Conservation (phyloP, 495 filamentous ascomycete species). For the Stereocaulon alpinum region DNA sequence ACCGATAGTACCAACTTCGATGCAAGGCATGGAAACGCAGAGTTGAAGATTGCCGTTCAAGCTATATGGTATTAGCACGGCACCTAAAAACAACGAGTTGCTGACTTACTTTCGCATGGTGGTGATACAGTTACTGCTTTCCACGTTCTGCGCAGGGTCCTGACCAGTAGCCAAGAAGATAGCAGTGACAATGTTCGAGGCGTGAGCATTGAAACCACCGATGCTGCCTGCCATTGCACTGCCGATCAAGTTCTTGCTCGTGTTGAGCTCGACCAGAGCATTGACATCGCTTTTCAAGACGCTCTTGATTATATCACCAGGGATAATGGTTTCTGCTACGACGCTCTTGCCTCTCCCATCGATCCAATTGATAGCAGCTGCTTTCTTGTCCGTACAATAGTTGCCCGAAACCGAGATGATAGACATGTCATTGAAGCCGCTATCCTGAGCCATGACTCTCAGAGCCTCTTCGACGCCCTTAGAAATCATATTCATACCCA, state of each 20-base stretch:
- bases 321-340: slow-evolving; percentile 95
- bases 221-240: slow-evolving; percentile 94
- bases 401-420: slow-evolving; percentile 94
- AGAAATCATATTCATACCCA: slow-evolving; percentile 99
- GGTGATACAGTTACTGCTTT: slow-evolving; percentile 96
- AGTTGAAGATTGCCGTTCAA: slow-evolving; percentile 85
- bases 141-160: slow-evolving; percentile 94
- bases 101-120: slow-evolving; percentile 92
- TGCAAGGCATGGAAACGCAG: slow-evolving; percentile 90
- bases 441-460: slow-evolving; percentile 74
- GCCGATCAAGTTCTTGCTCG: slow-evolving; percentile 91
- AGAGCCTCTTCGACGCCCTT: slow-evolving; percentile 96
- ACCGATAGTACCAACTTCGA: slow-evolving; percentile 94
- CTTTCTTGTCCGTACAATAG: slow-evolving; percentile 98
- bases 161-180: slow-evolving; percentile 96
- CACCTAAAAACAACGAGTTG: not conserved
- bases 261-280: slow-evolving; percentile 82
- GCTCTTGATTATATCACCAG: slow-evolving; percentile 70
- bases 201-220: slow-evolving; percentile 97
- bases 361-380: slow-evolving; percentile 98
- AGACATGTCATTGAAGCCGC: slow-evolving; percentile 92
- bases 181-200: slow-evolving; percentile 93
- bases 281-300: slow-evolving; percentile 92
- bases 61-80: slow-evolving; percentile 41
- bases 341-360: slow-evolving; percentile 96